Evolutionary conservation across 352 stramenopile species (phyloP).

Genomic region (Globisporangium cystogenes): DNA sequence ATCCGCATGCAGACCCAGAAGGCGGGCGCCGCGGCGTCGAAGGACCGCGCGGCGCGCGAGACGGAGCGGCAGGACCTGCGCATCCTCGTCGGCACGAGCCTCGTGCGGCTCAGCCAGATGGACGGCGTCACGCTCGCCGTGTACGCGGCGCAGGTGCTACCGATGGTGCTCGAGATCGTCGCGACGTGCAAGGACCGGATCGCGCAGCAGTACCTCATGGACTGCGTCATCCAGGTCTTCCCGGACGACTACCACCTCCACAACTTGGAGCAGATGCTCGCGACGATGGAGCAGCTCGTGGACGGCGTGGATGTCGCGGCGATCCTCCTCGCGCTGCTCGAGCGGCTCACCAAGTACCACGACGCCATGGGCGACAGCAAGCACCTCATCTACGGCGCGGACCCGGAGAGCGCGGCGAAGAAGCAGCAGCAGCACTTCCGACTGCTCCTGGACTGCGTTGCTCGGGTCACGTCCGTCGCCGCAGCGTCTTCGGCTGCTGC

Average conservation of each 20-base stretch:
- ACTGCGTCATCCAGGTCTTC: conserved; percentile 98
- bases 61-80: conserved; percentile 92
- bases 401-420: conserved; percentile 6
- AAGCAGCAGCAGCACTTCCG: conserved; percentile 16
- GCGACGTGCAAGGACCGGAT: conserved; percentile 94
- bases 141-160: conserved; percentile 90
- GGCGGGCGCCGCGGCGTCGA: conserved; percentile 33
- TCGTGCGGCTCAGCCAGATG: conserved; percentile 95
- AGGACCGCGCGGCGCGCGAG: conserved; percentile 74
- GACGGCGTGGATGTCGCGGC: conserved; percentile 88
- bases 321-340: conserved; percentile 92
- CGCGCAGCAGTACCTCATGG: conserved; percentile 97
- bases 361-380: conserved; percentile 25
- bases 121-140: conserved; percentile 90
- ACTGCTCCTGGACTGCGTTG: conserved; percentile 12
- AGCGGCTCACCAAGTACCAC: conserved; percentile 91
- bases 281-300: conserved; percentile 80
- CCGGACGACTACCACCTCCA: conserved; percentile 97
- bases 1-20: conserved; percentile 96
- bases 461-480: background rate
- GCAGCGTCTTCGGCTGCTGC: background rate
- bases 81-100: conserved; percentile 96
- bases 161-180: conserved; percentile 92
- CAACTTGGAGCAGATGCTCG: conserved; percentile 91
- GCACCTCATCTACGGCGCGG: conserved; percentile 13